phyloP scores from a whole-genome alignment of 352 stramenopile species.

The Pythium monospermum region DNA sequence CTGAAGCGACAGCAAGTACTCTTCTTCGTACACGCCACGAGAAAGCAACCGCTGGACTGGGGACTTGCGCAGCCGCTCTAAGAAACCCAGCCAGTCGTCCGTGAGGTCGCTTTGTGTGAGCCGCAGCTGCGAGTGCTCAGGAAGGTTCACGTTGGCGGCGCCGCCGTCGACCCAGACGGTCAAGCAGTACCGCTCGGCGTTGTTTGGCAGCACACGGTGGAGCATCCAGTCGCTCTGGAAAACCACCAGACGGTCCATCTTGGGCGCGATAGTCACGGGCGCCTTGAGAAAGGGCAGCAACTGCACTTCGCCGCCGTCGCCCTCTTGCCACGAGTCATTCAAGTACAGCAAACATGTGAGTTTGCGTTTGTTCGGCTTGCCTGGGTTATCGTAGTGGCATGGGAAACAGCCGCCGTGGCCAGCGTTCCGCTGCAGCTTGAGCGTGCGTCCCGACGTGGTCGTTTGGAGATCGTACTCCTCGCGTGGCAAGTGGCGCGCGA shows the following conservation, averaged over 20 bases:
- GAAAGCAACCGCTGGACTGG: conserved; percentile 70
- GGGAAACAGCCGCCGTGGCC: conserved; percentile 78
- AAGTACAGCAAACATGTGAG: conserved; percentile 83
- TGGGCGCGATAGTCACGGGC: conserved; percentile 41
- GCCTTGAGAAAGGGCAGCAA: conserved; percentile 62
- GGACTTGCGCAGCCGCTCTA: conserved; percentile 47
- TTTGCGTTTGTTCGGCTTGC: conserved; percentile 77
- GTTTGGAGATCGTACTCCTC: conserved; percentile 48
- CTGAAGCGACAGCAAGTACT: conserved; percentile 66
- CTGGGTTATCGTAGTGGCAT: conserved; percentile 83
- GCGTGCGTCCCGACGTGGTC: conserved; percentile 53
- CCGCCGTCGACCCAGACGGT: conserved; percentile 66
- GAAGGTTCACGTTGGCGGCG: conserved; percentile 35
- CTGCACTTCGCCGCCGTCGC: conserved; percentile 75
- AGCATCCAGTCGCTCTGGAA: conserved; percentile 81
- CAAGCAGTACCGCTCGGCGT: conserved; percentile 46
- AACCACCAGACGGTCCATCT: conserved; percentile 64
- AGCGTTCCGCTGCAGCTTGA: conserved; percentile 82
- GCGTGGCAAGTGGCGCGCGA: conserved; percentile 40
- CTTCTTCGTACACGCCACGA: conserved; percentile 67
- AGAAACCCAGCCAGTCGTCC: conserved; percentile 55
- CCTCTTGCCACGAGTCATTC: conserved; percentile 67
- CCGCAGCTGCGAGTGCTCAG: conserved; percentile 56
- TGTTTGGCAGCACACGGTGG: conserved; percentile 59
- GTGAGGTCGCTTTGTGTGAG: conserved; percentile 55